phyloP scores from a whole-genome alignment of 169 alveolate species.

The Plasmodium gonderi region DNA sequence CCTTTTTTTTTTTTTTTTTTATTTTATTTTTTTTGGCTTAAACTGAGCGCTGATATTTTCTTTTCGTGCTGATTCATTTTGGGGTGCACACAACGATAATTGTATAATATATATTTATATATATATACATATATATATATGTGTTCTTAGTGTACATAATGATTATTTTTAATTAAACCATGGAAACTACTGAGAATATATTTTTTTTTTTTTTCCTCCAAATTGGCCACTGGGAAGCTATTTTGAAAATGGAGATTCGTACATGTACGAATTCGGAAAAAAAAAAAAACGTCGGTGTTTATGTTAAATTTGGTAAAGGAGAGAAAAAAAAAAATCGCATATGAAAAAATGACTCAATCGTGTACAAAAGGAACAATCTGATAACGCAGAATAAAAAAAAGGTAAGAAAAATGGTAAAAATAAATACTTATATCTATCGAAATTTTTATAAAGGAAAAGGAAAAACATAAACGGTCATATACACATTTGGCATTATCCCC shows the following conservation, averaged over 20 bases:
- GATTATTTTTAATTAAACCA: background rate
- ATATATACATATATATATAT: too few relatives aligned
- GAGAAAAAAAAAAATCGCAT: background rate
- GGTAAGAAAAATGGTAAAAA: background rate
- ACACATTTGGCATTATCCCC: too few relatives aligned
- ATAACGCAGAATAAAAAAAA: background rate
- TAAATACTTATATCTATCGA: too few relatives aligned
- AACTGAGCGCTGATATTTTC: background rate
- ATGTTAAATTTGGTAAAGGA: background rate
- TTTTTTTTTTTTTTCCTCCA: background rate
- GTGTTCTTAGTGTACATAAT: background rate
- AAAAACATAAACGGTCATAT: too few relatives aligned
- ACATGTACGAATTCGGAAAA: background rate
- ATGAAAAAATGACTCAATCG: background rate
- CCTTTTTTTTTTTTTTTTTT: background rate
- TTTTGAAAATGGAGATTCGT: background rate
- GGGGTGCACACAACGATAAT: too few relatives aligned
- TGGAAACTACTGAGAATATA: background rate
- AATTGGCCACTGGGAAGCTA: background rate
- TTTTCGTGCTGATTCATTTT: background rate
- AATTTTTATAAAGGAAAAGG: too few relatives aligned
- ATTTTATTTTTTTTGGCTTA: background rate
- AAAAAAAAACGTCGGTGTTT: background rate
- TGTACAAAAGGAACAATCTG: constrained; percentile 6
- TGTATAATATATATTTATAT: too few relatives aligned